A percentile compares a stretch with the other conserved stretches of the same genome.
Conservation (phyloP, 2,329 filamentous ascomycete genomes). For the Plectosphaerella cucumerina region DNA sequence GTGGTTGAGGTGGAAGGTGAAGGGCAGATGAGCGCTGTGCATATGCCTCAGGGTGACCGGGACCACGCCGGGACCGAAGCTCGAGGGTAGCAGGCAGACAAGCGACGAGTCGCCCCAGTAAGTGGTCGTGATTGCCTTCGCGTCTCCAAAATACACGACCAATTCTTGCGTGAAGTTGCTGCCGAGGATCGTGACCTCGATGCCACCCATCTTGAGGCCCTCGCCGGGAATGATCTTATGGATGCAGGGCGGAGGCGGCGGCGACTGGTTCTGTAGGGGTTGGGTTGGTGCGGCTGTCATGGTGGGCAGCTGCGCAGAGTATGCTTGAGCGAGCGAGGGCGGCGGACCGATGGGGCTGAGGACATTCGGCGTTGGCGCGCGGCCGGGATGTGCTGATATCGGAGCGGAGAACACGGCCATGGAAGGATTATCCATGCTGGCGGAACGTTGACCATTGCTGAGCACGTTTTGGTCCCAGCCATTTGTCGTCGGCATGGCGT, state of each 20-base stretch:
- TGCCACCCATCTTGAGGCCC: constrained; percentile 77
- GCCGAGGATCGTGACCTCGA: constrained; percentile 81
- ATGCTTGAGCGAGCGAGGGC: constrained; percentile 24
- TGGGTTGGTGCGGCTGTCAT: constrained; percentile 17
- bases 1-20: constrained; percentile 35
- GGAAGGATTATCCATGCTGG: too few relatives aligned
- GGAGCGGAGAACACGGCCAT: constrained; percentile 17
- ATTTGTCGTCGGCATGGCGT: constrained; percentile 48
- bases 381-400: constrained; percentile 42
- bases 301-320: constrained; percentile 27
- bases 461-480: constrained; percentile 49
- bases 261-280: constrained; percentile 19
- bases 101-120: constrained; percentile 79
- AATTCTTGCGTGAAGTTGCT: constrained; percentile 72
- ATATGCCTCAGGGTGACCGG: constrained; percentile 63
- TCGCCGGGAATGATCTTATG: constrained; percentile 81
- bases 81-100: constrained; percentile 73
- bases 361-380: constrained; percentile 26
- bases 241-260: constrained; percentile 50
- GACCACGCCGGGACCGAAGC: constrained; percentile 62
- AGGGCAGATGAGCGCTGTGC: constrained; percentile 13
- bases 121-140: constrained; percentile 64
- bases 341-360: constrained; percentile 25
- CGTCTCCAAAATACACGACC: constrained; percentile 77
- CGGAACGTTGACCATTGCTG: too few relatives aligned